Evolutionary conservation across 1,139 yeast genomes (phyloP), one percentile per base, ranked within the genome.

Genomic region (Candida glucosophila): DNA sequence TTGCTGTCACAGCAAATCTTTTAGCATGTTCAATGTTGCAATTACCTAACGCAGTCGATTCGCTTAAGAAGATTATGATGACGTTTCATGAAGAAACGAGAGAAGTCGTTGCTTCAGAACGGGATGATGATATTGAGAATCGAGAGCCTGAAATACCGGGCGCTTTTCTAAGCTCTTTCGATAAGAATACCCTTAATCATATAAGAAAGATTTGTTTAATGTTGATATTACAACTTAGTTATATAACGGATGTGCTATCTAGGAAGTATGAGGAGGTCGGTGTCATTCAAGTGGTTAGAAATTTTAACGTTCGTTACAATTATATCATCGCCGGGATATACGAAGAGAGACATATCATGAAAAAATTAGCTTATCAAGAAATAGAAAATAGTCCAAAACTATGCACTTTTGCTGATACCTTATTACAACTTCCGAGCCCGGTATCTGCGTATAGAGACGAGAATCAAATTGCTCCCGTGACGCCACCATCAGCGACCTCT

Each of bases 1-100:
- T 83, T 15, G 80, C 94, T 6, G 55, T 73, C 14, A 65, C 92
- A 1, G 79, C 90, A 15, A 75, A 78, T 41, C 49, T 78, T 27
- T 52, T 88, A 38, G 83, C 95, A 9, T 71, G 83, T 37, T 73
- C 80, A 28, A 73, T 85, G 62, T 42, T 67, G 50, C 59, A 66
- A 34, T 40, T 63, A 22, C 65, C 67, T 12, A 41, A 55, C 26
- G 66, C 65, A 5, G 47, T 66, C 4, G 36, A 37, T 12, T 41
- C 47, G 15, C 41, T 63, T 20, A 44, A 17, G n/a, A 8, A 17
- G 6, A 12, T 17, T 9, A 13, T 17, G 13, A 11, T 8, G 14
- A 7, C 14, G 11, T 12, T 12, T 23, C 7, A 11, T 6, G 21
- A 23, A 13, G 12, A 17, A 7, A 5, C 6, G 5, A 9, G 6